phyloP scores from a whole-genome alignment of 345 rosid genomes.

The Aquilaria malaccensis region DNA sequence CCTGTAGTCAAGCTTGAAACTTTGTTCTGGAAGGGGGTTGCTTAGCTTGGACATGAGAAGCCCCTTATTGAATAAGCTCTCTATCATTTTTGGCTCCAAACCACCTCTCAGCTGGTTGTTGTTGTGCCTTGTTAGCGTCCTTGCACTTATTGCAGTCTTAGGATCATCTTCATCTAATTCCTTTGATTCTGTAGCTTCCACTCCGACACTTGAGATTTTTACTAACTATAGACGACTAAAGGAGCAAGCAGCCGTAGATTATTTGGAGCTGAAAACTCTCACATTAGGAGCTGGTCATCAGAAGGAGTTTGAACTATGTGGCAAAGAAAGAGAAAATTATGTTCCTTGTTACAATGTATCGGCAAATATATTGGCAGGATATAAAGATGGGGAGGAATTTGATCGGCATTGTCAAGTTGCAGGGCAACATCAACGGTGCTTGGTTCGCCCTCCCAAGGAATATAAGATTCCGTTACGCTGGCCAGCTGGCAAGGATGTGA shows the following conservation, averaged over 20 bases:
- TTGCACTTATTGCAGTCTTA: constrained; percentile 59
- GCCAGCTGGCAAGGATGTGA: constrained; percentile 94
- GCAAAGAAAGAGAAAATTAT: constrained; percentile 81
- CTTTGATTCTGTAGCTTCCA: constrained; percentile 39
- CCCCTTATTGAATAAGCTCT: constrained; percentile 58
- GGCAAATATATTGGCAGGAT: constrained; percentile 62
- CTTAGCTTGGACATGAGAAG: constrained; percentile 76
- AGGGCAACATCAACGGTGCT: constrained; percentile 42
- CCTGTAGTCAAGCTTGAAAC: constrained; percentile 22
- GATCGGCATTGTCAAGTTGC: constrained; percentile 86
- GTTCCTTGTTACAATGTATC: constrained; percentile 91
- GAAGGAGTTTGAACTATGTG: constrained; percentile 66
- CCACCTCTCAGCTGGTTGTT: constrained; percentile 58
- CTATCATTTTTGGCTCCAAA: constrained; percentile 60
- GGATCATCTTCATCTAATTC: constrained; percentile 57
- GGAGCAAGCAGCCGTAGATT: constrained; percentile 88
- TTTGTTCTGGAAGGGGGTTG: constrained; percentile 15
- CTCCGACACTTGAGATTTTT: constrained; percentile 45
- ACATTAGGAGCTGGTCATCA: constrained; percentile 42
- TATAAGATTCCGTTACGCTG: constrained; percentile 90
- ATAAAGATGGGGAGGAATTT: constrained; percentile 77
- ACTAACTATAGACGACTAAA: constrained; percentile 78
- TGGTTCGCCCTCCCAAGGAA: constrained; percentile 90
- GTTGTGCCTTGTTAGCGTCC: constrained; percentile 51
- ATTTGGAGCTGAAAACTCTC: constrained; percentile 65